Conservation (phyloP, 352 stramenopile genomes). For the Saprolegnia diclina region DNA sequence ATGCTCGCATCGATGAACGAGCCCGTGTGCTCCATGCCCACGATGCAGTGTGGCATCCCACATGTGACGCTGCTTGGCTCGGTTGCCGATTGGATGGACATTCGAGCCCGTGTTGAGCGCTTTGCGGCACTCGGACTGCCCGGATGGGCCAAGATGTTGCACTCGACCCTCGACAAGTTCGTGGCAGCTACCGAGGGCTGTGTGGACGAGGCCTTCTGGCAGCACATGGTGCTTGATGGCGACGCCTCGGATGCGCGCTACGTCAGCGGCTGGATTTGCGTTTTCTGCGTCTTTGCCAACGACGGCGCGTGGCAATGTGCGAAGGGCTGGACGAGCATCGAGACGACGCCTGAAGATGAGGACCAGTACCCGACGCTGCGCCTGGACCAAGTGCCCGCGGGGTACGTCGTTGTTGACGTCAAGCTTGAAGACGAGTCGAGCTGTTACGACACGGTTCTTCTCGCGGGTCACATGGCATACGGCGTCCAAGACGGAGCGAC, state of each 20-base stretch:
- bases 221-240: background rate
- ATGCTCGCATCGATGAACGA: constrained; percentile 1
- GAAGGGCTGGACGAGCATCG: background rate
- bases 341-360: background rate
- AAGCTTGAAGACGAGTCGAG: constrained; percentile 4
- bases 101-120: background rate
- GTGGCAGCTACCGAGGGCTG: background rate
- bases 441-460: background rate
- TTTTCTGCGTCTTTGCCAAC: constrained; percentile 4
- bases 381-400: background rate
- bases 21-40: background rate
- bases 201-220: background rate
- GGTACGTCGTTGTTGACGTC: constrained; percentile 10
- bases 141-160: background rate
- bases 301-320: background rate
- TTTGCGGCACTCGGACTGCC: background rate
- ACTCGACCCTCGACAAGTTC: background rate
- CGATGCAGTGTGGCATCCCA: background rate
- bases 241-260: background rate
- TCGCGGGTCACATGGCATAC: constrained; percentile 4
- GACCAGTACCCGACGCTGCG: background rate
- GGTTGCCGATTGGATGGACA: background rate
- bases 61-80: constrained; percentile 5
- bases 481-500: background rate
- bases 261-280: constrained; percentile 8